These are phyloP conservation scores for Naganishia vaughanmartiniae DNA, from an alignment of 768 basidiomycete species.

Conservation along the genomic window DNA sequence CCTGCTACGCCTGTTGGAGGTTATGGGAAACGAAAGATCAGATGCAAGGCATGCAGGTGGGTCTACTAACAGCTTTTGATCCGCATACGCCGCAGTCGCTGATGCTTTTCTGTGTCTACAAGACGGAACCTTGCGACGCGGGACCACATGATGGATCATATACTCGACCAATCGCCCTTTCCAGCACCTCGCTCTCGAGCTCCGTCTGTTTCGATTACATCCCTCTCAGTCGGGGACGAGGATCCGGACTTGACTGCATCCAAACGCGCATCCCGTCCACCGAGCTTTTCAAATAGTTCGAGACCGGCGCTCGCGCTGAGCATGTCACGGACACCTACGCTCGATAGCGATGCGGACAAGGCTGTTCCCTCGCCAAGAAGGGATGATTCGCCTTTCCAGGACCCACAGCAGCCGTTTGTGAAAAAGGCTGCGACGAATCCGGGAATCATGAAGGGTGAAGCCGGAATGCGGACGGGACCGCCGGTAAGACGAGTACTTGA, in stretches of 20 bases:
- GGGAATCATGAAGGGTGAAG: conserved; percentile 5
- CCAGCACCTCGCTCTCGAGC: conserved; percentile 42
- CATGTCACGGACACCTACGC: neutral
- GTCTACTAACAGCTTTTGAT: conserved; percentile 32
- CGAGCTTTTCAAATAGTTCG: neutral
- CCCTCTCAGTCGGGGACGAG: conserved; percentile 35
- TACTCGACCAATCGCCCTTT: conserved; percentile 47
- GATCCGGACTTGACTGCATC: neutral
- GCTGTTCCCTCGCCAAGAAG: conserved; percentile 11
- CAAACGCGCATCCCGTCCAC: neutral
- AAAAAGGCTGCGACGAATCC: conserved; percentile 3
- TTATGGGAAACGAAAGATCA: conserved; percentile 64
- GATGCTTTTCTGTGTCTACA: neutral
- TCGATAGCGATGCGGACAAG: neutral
- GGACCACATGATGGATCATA: conserved; percentile 90
- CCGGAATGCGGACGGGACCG: neutral
- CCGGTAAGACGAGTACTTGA: conserved; percentile 28
- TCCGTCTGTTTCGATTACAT: conserved; percentile 39
- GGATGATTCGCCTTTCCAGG: neutral
- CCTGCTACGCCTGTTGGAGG: conserved; percentile 61
- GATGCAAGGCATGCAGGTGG: conserved; percentile 88
- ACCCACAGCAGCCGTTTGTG: neutral
- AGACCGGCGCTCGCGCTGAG: neutral
- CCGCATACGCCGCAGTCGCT: no score
- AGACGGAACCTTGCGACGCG: conserved; percentile 80